A percentile compares a stretch with the other conserved stretches of the same genome.
These are phyloP conservation scores for Metschnikowia anglica DNA, from an alignment of 805 yeast genomes.

Conservation along the genomic window DNA sequence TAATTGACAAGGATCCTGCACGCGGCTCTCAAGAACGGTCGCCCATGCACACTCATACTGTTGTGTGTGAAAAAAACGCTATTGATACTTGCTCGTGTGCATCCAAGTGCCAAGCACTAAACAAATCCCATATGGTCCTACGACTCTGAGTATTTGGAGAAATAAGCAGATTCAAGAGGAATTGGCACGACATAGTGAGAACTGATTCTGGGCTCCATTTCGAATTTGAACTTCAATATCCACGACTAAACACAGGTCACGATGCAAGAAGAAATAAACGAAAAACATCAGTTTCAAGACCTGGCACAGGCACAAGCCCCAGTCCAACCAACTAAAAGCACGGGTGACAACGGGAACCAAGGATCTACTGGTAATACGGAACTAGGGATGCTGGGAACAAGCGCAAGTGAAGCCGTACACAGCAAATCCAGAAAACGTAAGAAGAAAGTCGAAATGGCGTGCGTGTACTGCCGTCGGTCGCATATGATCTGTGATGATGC, in stretches of 20 bases:
- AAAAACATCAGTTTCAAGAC: background rate
- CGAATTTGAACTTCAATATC: too few species aligned
- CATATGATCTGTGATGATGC: conserved; percentile 90
- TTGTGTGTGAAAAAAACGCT: background rate
- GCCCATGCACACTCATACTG: background rate
- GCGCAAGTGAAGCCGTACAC: background rate
- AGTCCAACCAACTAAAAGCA: background rate
- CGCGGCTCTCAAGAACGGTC: background rate
- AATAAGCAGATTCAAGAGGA: too few species aligned
- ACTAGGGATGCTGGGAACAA: background rate
- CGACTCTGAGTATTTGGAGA: background rate
- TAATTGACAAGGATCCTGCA: too few species aligned
- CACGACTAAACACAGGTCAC: too few species aligned
- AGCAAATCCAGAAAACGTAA: conserved; percentile 32
- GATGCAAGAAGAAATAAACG: conserved; percentile 1
- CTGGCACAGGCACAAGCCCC: background rate
- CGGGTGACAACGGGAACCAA: background rate
- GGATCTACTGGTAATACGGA: background rate
- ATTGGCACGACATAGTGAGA: too few species aligned
- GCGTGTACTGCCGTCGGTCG: conserved; percentile 88
- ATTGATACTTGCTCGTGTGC: background rate
- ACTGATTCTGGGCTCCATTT: too few species aligned
- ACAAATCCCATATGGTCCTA: background rate
- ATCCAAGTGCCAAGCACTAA: background rate
- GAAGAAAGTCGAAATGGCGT: conserved; percentile 64